phyloP scores from a whole-genome alignment of 1,284 basidiomycete genomes.

The Ustilago vetiveriae region DNA sequence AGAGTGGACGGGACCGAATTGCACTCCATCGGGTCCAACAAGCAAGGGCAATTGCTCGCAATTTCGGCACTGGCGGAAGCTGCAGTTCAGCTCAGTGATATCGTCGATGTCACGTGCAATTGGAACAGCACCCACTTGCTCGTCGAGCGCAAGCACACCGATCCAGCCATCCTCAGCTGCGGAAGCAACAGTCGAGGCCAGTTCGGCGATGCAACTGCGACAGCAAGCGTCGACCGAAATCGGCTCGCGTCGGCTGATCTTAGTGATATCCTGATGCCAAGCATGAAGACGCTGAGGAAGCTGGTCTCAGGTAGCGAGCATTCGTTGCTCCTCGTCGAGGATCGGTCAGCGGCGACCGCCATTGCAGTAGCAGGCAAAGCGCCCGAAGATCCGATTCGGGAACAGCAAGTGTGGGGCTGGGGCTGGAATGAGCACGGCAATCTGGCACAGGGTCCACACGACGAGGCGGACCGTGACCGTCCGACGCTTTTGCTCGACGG shows the following conservation, averaged over 20 bases:
- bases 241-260: conserved; percentile 1
- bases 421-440: conserved; percentile 57
- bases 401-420: conserved; percentile 36
- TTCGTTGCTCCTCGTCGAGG: conserved; percentile 25
- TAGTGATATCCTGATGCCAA: not conserved
- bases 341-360: not conserved
- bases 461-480: conserved; percentile 30
- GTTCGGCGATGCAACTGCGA: conserved; percentile 7
- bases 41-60: conserved; percentile 18
- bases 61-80: not conserved
- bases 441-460: conserved; percentile 40
- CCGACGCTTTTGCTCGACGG: conserved; percentile 22
- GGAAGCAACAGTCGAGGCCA: conserved; percentile 44
- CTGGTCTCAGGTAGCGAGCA: conserved; percentile 51
- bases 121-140: conserved; percentile 41
- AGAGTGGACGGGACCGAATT: not conserved
- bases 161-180: conserved; percentile 9
- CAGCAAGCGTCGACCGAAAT: not conserved
- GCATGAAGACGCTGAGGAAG: conserved; percentile 7
- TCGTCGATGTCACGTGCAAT: conserved; percentile 32
- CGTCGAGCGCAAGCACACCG: not conserved
- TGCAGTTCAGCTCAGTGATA: not conserved
- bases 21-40: conserved; percentile 25
- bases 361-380: not conserved
- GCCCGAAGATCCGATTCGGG: not conserved